Evolutionary conservation across 441 rosid genomes (phyloP), one percentile per base, ranked within the genome.

Genomic region (Brassica hybrid): DNA sequence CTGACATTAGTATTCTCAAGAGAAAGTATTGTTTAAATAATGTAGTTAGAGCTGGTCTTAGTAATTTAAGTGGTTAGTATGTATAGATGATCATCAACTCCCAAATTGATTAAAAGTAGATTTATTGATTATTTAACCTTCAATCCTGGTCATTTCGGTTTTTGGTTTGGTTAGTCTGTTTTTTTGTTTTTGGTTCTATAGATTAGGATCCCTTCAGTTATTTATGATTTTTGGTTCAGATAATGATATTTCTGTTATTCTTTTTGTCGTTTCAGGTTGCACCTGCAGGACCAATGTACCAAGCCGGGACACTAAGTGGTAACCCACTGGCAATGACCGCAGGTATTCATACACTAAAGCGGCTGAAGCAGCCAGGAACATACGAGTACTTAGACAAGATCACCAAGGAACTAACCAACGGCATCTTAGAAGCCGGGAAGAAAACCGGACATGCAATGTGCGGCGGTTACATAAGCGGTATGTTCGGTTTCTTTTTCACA

Each of bases 281-380:
- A 45, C 98, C 98, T 0, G 97, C 97, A 14, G 99, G 99, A 79
- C 97, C 97, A 3, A 88, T 96, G 94, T 95, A 95, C 85, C 98
- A 95, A 81, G 99, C 98, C 0, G 97, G 98, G 65, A 95, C 99
- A 70, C 85, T 93, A 85, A 93, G 99, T 66, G 97, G 99, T 71
- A 93, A 92, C 59, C 98, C 97, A 1, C 72, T 92, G 80, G 99
- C 99, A 8, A 93, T 93, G 97, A 92, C 97, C 0, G 97, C 98
- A 0, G 98, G 99, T 12, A 88, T 93, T 67, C 91, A 96, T 76
- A 89, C 92, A 4, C 88, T 96, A n/a, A 88, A 86, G 85, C 82
- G 97, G 69, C 74, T 96, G 82, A 78, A 83, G 77, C 85, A 86
- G 76, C 89, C 93, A 2, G 98, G 97, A 76, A 89, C 87, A 17